Base-by-base conservation (phyloP, 2,329 filamentous ascomycete genomes). In the Plenodomus lindquistii region DNA sequence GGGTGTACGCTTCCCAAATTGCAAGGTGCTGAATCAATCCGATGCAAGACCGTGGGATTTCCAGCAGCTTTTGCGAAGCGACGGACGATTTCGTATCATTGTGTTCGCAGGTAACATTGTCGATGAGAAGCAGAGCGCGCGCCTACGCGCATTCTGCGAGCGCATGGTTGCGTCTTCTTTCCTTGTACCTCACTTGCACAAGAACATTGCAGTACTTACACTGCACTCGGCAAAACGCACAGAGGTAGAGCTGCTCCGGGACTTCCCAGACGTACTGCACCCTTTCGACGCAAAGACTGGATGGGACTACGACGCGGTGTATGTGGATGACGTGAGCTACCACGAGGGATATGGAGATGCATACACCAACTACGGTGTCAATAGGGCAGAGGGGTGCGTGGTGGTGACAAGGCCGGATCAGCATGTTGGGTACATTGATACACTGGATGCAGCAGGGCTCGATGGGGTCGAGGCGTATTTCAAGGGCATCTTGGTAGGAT, bases 321-420 rank as follows among this genome's bases (percentile, higher is more conserved):
- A 74, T 54, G 77, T 75, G 21, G 77, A 79, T 46, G 77, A 78
- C 44, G 69, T 66, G 53, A 73, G 67, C 48, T 76, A 75, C 48
- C 70, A 75, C 49, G 68, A 75, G 50, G 74, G 73, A 8, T 72
- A 72, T 61, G 75, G 71, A 1, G 66, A 76, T 45, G 73, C 76
- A 18, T 81, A 88, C 59, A 72, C 79, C 46, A 77, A 76, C 3
- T 86, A 85, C 48, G 86, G 84, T 0, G 74, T 90, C 1, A 76
- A 84, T 54, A 65, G 56, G 16, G 72, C 79, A 44, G 68, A 70
- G 17, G 86, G 86, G 0, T 84, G 81, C 52, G 71, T 84, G 3
- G 79, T 87, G 0, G 72, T 85, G 1, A 73, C 85, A 2, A 70
- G 87, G 40, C 87, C 87, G 2, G 87, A 90, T 73, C 84, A 87